Evolutionary conservation across 2,329 filamentous ascomycete genomes (phyloP).

Genomic region (Thelonectria rubi): DNA sequence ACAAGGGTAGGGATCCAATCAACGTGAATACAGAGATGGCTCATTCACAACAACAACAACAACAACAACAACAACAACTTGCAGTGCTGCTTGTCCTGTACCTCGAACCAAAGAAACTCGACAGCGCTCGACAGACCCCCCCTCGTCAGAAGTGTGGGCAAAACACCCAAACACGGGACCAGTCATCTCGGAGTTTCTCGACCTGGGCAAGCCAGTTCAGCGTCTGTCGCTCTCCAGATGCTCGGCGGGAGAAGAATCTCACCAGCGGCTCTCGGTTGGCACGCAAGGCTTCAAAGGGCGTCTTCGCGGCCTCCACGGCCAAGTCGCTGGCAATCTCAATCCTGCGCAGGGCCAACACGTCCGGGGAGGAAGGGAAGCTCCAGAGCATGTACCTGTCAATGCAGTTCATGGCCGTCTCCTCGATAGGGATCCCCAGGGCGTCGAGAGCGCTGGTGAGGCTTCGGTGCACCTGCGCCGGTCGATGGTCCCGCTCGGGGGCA

Average conservation of each 20-base stretch:
- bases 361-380: constrained; percentile 8
- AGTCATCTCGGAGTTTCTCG: constrained; percentile 31
- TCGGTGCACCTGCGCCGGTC: constrained; percentile 6
- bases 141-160: neutral
- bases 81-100: neutral
- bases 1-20: neutral
- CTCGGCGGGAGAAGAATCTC: neutral
- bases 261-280: constrained; percentile 26
- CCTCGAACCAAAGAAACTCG: neutral
- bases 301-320: neutral
- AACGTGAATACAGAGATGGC: neutral
- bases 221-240: neutral
- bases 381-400: constrained; percentile 11
- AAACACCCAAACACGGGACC: constrained; percentile 26
- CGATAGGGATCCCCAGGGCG: neutral
- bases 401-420: constrained; percentile 1
- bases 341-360: constrained; percentile 26
- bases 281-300: constrained; percentile 25
- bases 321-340: constrained; percentile 25
- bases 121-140: neutral
- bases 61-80: neutral
- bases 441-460: constrained; percentile 7
- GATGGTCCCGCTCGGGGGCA: neutral
- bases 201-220: constrained; percentile 12
- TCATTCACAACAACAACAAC: neutral